Conservation (phyloP, 768 basidiomycete species). For the Podaxis sp. region DNA sequence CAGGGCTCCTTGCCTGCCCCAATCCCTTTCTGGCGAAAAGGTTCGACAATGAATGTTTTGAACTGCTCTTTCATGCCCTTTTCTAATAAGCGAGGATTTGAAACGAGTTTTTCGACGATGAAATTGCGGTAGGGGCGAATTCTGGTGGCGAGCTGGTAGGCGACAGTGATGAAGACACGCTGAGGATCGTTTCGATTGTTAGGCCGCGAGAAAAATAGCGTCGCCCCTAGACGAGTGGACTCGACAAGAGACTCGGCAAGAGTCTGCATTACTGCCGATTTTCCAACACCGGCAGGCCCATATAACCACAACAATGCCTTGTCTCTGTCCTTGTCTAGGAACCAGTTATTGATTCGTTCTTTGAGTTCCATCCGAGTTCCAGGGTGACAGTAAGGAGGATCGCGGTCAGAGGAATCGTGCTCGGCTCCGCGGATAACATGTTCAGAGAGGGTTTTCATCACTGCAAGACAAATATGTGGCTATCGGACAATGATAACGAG, state of each 20-base stretch:
- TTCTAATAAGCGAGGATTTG: not conserved
- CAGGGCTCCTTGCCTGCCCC: not conserved
- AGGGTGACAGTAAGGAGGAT: not conserved
- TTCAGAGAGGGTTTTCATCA: not conserved
- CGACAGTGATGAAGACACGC: not conserved
- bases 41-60: not conserved
- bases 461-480: not conserved
- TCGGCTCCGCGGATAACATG: not conserved
- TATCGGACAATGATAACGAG: not conserved
- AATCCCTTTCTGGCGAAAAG: not conserved
- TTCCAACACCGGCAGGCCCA: not conserved
- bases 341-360: not conserved
- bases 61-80: not conserved
- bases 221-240: no score
- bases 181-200: not conserved
- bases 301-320: conserved; percentile 5
- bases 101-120: not conserved
- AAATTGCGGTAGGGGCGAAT: not conserved
- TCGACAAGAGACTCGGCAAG: not conserved
- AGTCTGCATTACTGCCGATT: not conserved
- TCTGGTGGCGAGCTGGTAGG: not conserved
- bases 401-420: not conserved
- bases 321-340: not conserved
- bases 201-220: not conserved
- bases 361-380: not conserved